Conservation (phyloP, 768 basidiomycete species). For the Pholiota molesta region DNA sequence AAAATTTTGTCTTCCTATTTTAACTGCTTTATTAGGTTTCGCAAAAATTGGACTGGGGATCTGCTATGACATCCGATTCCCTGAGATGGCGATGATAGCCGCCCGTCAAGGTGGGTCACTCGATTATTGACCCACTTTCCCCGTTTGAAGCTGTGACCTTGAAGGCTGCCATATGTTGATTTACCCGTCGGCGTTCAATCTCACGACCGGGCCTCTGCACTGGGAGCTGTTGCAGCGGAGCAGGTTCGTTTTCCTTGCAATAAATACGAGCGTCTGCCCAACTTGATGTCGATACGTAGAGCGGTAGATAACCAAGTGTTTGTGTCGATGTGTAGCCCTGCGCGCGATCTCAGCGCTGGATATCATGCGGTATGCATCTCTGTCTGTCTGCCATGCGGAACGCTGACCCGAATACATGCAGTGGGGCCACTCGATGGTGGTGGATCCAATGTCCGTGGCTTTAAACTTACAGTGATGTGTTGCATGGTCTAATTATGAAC, state of each 20-base stretch:
- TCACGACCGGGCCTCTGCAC: conserved; percentile 93
- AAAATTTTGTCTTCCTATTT: not conserved
- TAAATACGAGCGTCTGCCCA: not conserved
- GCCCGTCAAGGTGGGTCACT: conserved; percentile 72
- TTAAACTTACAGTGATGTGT: not conserved
- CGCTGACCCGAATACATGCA: conserved; percentile 27
- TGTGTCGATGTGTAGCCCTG: conserved; percentile 95
- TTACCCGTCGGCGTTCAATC: conserved; percentile 95
- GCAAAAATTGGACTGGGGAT: conserved; percentile 96
- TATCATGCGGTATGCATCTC: conserved; percentile 79
- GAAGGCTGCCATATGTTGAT: conserved; percentile 85
- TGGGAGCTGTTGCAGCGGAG: conserved; percentile 93
- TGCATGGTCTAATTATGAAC: conserved; percentile 13
- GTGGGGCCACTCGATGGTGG: conserved; percentile 91
- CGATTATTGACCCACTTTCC: not conserved
- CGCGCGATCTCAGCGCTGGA: conserved; percentile 75
- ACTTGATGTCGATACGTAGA: conserved; percentile 40
- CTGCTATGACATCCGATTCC: conserved; percentile 95
- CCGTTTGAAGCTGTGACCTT: not conserved
- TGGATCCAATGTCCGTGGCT: conserved; percentile 80
- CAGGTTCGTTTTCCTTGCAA: conserved; percentile 52
- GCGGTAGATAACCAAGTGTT: conserved; percentile 98
- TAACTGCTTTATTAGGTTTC: conserved; percentile 62
- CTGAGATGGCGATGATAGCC: conserved; percentile 89
- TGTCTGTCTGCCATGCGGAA: not conserved